Base-by-base conservation (phyloP, 2,329 filamentous ascomycete species). In the Alternaria arbusti region DNA sequence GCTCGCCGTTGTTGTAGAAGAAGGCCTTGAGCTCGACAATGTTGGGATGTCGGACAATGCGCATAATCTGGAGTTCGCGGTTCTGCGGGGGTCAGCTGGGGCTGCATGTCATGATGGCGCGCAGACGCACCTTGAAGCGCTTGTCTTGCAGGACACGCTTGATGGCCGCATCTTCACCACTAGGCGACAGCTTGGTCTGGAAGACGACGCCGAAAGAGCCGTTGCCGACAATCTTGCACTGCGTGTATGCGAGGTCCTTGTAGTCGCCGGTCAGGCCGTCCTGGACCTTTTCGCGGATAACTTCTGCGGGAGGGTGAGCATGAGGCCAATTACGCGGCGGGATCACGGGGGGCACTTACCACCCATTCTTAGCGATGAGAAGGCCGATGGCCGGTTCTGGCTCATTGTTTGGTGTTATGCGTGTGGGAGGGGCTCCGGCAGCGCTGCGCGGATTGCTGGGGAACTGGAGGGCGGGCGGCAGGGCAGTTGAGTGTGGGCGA, bases 161-260 rank as follows among this genome's bases (percentile, higher is more conserved):
- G 86, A 99, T 99, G 80, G 96, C 96, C 57, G 96, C 96, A 84
- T 99, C 96, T 82, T 99, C 96, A 69, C 95, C 95, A 68, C 92
- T 96, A n/a, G 96, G 96, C 65, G 95, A 95, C 76, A 99, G 88
- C 85, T 98, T 98, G 61, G 96, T 99, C 85, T 99, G 96, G 82
- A 99, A 99, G 70, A 99, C 96, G 54, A 99, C 95, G 70, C 96
- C 96, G 74, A 99, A 99, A 36, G 95, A 98, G 72, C 96, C 96
- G 84, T 99, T 99, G 81, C 96, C 96, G 52, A 99, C 96, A 77
- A 99, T 98, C 85, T 99, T 99, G 86, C 95, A 98, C 81, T 98
- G 96, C 60, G 96, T 98, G 83, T 99, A 99, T 81, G 97, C 93
- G 84, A 99, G 89, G 77, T 99, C 96, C 82, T 93, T 91, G 76